Base-by-base conservation (phyloP, 2,329 filamentous ascomycete species). In the Stachybotrys chartarum region DNA sequence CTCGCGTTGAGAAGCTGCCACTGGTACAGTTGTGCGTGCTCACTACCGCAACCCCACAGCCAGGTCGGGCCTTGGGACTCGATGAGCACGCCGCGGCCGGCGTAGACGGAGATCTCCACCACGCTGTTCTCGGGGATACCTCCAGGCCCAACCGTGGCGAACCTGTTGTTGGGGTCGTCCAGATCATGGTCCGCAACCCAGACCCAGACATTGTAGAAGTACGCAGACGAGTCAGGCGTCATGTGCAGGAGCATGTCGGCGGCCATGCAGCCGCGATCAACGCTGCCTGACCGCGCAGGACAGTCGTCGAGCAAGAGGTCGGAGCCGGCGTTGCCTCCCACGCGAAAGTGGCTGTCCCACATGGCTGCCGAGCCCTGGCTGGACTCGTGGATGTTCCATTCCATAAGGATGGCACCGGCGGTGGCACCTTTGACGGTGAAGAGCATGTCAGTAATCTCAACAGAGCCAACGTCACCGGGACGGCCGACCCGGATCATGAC, bases 301-400 rank as follows among this genome's bases (percentile, higher is more conserved):
- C 85, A 90, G 17, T 75, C 80, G 63, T 80, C 75, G 30, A 79
- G 78, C 64, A 85, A 82, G 8, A 91, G 77, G 54, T 84, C 72
- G n/a, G 86, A 87, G 46, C 87, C 87, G 3, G 79, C 79, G 32
- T 80, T 81, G n/a, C 88, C 88, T 60, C 87, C 88, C 56, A 92
- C 79, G 61, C 88, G 84, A 68, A 88, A 78, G 70, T 93, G 88
- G 11, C 32, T 55, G 46, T 60, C 61, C 58, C 57, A 60, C 50
- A 60, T 51, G 8, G 55, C 63, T 0, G 61, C 63, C 0, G 59
- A 31, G 84, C 84, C 59, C 78, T 77, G 54, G 66, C 90, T 90
- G 86, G 86, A 91, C 65, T 91, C 78, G 50, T 42, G 35, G 31
- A 52, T 18, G 24, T 52, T 52, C 50, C 50, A 52, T 16, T 52